Percentiles rank a stretch among this genome's conserved stretches.
Conservation (phyloP, 371 early-diverging fungal genomes). For the Syncephalastrum monosporum region DNA sequence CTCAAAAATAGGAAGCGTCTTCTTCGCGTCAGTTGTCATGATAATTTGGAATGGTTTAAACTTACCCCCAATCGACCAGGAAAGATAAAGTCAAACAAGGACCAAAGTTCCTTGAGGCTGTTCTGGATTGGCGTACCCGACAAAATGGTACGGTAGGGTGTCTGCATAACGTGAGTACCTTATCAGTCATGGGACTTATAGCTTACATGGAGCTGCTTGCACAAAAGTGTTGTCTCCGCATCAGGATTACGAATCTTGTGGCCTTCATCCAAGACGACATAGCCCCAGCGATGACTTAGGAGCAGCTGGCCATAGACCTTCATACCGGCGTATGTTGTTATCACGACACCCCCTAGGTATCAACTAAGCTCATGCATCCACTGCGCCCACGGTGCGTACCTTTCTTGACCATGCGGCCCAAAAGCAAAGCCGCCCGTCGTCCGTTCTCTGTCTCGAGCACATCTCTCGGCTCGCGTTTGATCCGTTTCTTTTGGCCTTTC, state of each 20-base stretch:
- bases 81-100: conserved; percentile 93
- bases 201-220: conserved; percentile 74
- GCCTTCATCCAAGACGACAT: conserved; percentile 96
- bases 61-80: conserved; percentile 91
- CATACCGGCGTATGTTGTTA: conserved; percentile 88
- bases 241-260: conserved; percentile 98
- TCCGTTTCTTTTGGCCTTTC: too few species aligned
- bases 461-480: too few species aligned
- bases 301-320: conserved; percentile 68
- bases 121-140: conserved; percentile 99
- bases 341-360: conserved; percentile 73
- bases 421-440: conserved; percentile 35
- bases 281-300: conserved; percentile 80
- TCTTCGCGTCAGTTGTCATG: not conserved
- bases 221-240: conserved; percentile 81
- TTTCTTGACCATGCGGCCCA: conserved; percentile 30
- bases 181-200: conserved; percentile 3
- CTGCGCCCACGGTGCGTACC: conserved; percentile 11
- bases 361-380: not conserved
- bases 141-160: conserved; percentile 86
- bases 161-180: conserved; percentile 37
- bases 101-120: conserved; percentile 96
- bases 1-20: conserved; percentile 90
- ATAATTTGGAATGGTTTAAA: not conserved
- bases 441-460: conserved; percentile 7